Evolutionary conservation across 805 yeast genomes (phyloP).

Genomic region (Pichia occidentalis): DNA sequence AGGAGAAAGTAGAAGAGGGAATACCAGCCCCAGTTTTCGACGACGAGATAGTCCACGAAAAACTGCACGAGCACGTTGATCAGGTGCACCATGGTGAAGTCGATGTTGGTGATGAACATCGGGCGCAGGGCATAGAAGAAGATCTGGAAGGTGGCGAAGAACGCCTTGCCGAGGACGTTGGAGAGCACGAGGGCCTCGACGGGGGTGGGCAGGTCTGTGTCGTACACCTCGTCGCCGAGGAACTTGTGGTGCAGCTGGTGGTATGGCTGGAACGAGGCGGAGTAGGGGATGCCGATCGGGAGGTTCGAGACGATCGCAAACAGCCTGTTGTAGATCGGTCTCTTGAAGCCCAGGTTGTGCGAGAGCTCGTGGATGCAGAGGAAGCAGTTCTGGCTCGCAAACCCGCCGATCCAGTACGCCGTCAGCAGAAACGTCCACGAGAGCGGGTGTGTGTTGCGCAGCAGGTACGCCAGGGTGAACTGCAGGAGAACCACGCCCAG

Average conservation of each 20-base stretch:
- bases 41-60: constrained; percentile 49
- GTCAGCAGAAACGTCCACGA: constrained; percentile 48
- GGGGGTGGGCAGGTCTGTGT: constrained; percentile 81
- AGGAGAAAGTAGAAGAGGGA: constrained; percentile 60
- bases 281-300: constrained; percentile 86
- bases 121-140: constrained; percentile 88
- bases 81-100: constrained; percentile 68
- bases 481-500: constrained; percentile 62
- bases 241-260: constrained; percentile 90
- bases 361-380: constrained; percentile 84
- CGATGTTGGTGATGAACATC: constrained; percentile 71
- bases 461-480: constrained; percentile 51
- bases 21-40: constrained; percentile 56
- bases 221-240: constrained; percentile 75
- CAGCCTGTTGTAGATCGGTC: constrained; percentile 68
- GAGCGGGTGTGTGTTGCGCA: constrained; percentile 50
- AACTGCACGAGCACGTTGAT: constrained; percentile 60
- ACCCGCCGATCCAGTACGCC: constrained; percentile 81
- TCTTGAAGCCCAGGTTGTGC: constrained; percentile 78
- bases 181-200: constrained; percentile 71
- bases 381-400: constrained; percentile 76
- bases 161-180: constrained; percentile 78
- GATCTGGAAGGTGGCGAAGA: constrained; percentile 84
- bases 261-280: constrained; percentile 84
- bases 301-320: constrained; percentile 72